Conservation (phyloP, 1,284 basidiomycete species). For the Volvariella volvacea region DNA sequence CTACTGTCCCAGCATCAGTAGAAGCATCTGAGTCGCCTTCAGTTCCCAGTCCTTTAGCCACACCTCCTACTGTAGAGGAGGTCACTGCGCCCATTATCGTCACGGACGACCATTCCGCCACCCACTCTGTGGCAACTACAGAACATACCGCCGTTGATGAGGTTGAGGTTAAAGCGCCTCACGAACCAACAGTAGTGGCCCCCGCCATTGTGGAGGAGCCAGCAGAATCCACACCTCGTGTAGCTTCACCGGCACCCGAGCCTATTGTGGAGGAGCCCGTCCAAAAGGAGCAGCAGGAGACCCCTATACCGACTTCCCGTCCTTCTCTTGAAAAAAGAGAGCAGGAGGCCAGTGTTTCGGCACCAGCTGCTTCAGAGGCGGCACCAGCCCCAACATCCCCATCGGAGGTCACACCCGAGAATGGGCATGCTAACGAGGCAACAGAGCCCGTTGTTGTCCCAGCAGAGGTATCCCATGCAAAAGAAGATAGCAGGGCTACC, state of each 20-base stretch:
- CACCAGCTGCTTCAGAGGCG: not conserved
- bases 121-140: too few species aligned
- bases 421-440: not conserved
- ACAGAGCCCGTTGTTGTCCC: not conserved
- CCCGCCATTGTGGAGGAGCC: constrained; percentile 9
- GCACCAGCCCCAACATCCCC: not conserved
- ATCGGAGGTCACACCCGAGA: not conserved
- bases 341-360: not conserved
- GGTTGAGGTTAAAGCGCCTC: constrained; percentile 3
- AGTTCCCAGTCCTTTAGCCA: too few species aligned
- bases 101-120: too few species aligned
- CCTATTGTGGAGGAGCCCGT: not conserved
- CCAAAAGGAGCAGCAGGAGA: not conserved
- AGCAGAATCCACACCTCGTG: constrained; percentile 9
- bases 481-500: constrained; percentile 1
- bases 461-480: constrained; percentile 1
- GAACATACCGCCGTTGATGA: constrained; percentile 1
- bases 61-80: too few species aligned
- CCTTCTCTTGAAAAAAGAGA: not conserved
- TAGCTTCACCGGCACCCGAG: not conserved
- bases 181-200: constrained; percentile 5
- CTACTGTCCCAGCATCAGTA: not conserved
- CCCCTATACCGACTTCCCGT: not conserved
- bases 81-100: too few species aligned
- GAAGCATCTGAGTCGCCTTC: too few species aligned